A percentile compares a stretch with the other conserved stretches of the same genome.
These are phyloP conservation scores for Termitomyces sp. DNA, from an alignment of 768 basidiomycete species.

Conservation along the genomic window DNA sequence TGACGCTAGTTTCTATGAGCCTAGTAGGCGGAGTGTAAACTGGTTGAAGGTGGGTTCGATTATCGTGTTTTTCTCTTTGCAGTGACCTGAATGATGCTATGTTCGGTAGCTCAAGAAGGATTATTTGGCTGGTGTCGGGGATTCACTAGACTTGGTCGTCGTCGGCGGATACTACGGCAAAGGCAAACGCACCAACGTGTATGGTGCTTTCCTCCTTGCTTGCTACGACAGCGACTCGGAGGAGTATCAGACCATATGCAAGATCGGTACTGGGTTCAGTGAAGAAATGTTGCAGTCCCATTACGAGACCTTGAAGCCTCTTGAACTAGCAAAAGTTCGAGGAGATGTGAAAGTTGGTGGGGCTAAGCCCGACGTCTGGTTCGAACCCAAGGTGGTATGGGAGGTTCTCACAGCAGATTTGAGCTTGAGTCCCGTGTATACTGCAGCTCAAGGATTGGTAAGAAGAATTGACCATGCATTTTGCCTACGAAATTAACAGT, in stretches of 20 bases:
- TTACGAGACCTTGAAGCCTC: conserved; percentile 76
- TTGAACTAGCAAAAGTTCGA: conserved; percentile 67
- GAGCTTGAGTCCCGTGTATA: conserved; percentile 94
- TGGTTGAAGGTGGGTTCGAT: conserved; percentile 82
- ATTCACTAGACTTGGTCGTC: conserved; percentile 97
- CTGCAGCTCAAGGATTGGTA: conserved; percentile 90
- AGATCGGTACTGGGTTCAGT: conserved; percentile 97
- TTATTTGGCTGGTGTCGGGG: conserved; percentile 93
- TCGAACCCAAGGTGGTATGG: conserved; percentile 97
- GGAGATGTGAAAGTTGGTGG: conserved; percentile 88
- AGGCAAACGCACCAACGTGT: conserved; percentile 96
- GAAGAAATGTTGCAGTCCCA: conserved; percentile 86
- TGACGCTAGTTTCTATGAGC: conserved; percentile 92
- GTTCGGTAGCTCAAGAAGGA: conserved; percentile 89
- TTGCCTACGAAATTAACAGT: neutral
- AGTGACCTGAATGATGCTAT: neutral
- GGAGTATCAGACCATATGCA: conserved; percentile 96
- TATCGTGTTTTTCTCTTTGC: neutral
- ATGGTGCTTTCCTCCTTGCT: conserved; percentile 96
- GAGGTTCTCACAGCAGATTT: conserved; percentile 97
- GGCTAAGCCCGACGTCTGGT: conserved; percentile 97
- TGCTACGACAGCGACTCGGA: conserved; percentile 95
- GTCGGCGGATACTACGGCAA: conserved; percentile 97
- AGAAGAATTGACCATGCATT: conserved; percentile 24
- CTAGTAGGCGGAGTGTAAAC: conserved; percentile 91